Evolutionary conservation across 2,329 filamentous ascomycete species (phyloP).

Genomic region (Aspergillaceae sp.): DNA sequence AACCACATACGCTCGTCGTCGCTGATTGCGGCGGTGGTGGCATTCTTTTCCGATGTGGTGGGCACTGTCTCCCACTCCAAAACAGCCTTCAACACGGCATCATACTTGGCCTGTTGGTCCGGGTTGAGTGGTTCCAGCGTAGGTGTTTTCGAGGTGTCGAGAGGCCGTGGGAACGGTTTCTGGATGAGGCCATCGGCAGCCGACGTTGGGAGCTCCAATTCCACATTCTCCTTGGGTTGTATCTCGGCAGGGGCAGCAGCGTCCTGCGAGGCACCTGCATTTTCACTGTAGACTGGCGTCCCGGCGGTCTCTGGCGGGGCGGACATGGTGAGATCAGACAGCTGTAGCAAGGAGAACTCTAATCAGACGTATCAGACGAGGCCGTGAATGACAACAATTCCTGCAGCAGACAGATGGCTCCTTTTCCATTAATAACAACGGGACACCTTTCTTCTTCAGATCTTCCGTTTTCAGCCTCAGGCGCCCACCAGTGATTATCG

Average conservation of each 20-base stretch:
- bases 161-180: constrained; percentile 53
- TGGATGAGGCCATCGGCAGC: constrained; percentile 36
- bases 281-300: neutral
- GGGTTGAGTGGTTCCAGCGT: constrained; percentile 54
- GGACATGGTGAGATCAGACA: neutral
- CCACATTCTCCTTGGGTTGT: constrained; percentile 6
- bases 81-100: constrained; percentile 61
- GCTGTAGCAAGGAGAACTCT: no score
- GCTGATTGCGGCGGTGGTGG: constrained; percentile 55
- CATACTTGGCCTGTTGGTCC: constrained; percentile 77
- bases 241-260: neutral
- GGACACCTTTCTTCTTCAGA: neutral
- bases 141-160: constrained; percentile 50
- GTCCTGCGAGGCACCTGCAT: neutral
- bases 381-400: neutral
- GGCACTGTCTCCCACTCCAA: constrained; percentile 64
- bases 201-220: constrained; percentile 28
- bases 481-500: neutral
- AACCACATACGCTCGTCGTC: constrained; percentile 83
- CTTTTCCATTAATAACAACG: neutral
- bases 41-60: constrained; percentile 51
- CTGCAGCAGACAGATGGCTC: neutral
- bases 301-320: constrained; percentile 1
- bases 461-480: neutral
- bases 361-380: neutral